These are phyloP conservation scores for Globisporangium echinulatum DNA, from an alignment of 352 stramenopile species.

Conservation along the genomic window DNA sequence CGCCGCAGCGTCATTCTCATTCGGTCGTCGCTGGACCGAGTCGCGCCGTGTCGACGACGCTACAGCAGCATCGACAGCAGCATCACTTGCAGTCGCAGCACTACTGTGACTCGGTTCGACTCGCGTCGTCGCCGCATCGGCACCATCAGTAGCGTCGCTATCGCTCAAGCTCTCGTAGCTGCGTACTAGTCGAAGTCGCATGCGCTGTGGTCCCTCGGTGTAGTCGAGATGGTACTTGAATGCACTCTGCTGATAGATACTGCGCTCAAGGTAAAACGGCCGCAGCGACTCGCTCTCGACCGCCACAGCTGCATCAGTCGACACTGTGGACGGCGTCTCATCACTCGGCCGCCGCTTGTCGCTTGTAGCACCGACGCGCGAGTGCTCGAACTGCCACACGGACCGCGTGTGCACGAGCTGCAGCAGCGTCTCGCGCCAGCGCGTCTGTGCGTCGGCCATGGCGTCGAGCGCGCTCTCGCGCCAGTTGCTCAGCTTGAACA, in stretches of 20 bases:
- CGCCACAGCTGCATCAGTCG: not conserved
- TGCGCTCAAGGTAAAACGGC: constrained; percentile 21
- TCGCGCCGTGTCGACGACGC: too few relatives aligned
- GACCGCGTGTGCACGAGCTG: constrained; percentile 32
- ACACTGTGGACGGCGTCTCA: not conserved
- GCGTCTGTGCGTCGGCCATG: constrained; percentile 27
- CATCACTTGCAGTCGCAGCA: not conserved
- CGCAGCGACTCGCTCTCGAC: not conserved
- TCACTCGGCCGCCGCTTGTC: constrained; percentile 1
- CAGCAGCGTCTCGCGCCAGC: constrained; percentile 29
- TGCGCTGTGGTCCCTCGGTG: constrained; percentile 45
- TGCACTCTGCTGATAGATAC: constrained; percentile 37
- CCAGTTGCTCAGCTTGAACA: constrained; percentile 34
- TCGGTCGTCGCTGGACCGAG: too few relatives aligned
- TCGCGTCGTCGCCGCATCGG: not conserved
- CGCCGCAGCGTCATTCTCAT: too few relatives aligned
- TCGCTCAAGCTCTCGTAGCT: constrained; percentile 22
- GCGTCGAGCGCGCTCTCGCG: constrained; percentile 27
- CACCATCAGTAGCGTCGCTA: not conserved
- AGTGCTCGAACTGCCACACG: constrained; percentile 36
- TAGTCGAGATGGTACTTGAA: constrained; percentile 36
- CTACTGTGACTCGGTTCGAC: not conserved
- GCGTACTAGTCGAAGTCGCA: constrained; percentile 38
- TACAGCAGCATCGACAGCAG: not conserved
- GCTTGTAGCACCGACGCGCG: constrained; percentile 10